These are phyloP conservation scores for Aspergillus haitiensis DNA, from an alignment of 495 filamentous ascomycete species.

Conservation along the genomic window DNA sequence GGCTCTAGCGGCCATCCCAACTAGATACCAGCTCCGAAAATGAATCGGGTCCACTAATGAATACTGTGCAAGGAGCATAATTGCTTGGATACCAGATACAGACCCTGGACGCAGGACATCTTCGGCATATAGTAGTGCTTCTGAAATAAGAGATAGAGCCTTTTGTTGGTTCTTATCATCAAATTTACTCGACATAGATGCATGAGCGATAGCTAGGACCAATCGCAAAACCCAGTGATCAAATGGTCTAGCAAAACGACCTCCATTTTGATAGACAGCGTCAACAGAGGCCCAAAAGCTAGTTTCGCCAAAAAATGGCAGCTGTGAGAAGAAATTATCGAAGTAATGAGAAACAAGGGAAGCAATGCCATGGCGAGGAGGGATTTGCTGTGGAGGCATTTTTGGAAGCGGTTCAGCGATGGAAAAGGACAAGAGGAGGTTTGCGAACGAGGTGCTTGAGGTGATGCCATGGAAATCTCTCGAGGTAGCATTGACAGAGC, in stretches of 20 bases:
- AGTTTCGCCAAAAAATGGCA: constrained; percentile 77
- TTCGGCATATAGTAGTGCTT: constrained; percentile 73
- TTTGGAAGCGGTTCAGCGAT: constrained; percentile 63
- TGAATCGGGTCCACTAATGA: constrained; percentile 82
- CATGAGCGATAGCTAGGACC: constrained; percentile 79
- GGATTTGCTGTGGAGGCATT: constrained; percentile 57
- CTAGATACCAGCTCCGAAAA: constrained; percentile 87
- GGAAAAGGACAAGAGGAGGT: constrained; percentile 73
- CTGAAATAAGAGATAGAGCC: constrained; percentile 64
- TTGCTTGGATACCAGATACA: constrained; percentile 76
- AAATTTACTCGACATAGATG: constrained; percentile 65
- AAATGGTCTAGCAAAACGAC: constrained; percentile 61
- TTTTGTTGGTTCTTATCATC: constrained; percentile 63
- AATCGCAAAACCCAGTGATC: constrained; percentile 86
- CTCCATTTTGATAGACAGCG: constrained; percentile 68
- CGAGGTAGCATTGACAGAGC: constrained; percentile 87
- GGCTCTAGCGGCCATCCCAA: constrained; percentile 81
- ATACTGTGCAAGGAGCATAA: constrained; percentile 82
- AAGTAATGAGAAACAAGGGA: constrained; percentile 78
- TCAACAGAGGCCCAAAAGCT: constrained; percentile 73
- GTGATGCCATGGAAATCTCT: constrained; percentile 88
- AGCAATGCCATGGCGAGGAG: constrained; percentile 62
- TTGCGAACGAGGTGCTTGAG: constrained; percentile 80
- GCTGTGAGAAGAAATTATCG: constrained; percentile 71
- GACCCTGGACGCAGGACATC: constrained; percentile 80